phyloP scores from a whole-genome alignment of 352 stramenopile genomes.

The Phytophthora vignae region DNA sequence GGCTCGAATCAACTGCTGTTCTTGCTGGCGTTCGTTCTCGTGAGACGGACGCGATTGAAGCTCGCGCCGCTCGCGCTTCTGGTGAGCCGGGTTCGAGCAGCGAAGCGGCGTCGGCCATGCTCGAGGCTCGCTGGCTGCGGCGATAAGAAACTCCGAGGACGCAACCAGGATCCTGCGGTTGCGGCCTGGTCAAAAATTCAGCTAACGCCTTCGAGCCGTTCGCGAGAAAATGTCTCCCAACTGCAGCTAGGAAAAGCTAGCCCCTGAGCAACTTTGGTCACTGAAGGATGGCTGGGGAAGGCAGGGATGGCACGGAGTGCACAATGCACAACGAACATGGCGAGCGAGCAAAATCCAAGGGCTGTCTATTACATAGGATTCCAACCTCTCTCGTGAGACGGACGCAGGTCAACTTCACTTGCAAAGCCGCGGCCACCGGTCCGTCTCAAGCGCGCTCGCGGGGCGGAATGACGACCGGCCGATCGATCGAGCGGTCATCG shows the following conservation, averaged over 20 bases:
- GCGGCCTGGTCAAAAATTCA: neutral
- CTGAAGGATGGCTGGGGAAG: neutral
- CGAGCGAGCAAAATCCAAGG: neutral
- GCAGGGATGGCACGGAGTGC: constrained; percentile 11
- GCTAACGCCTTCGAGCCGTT: neutral
- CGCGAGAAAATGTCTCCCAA: neutral
- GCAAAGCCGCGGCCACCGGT: constrained; percentile 21
- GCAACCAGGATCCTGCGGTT: neutral
- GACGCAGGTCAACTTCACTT: constrained; percentile 25
- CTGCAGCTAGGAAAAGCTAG: neutral
- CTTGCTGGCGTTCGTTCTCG: too few species aligned
- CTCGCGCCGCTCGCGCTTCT: neutral
- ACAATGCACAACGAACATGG: neutral
- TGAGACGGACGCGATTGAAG: too few species aligned
- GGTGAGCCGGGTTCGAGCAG: neutral
- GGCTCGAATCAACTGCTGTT: too few species aligned
- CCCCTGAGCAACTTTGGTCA: neutral
- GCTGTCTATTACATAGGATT: constrained; percentile 1
- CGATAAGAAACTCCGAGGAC: neutral
- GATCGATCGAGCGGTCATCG: constrained; percentile 9
- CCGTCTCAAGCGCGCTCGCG: constrained; percentile 8
- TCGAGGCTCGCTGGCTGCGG: neutral
- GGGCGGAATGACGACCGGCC: constrained; percentile 16
- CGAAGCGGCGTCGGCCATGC: neutral
- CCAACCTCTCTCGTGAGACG: constrained; percentile 26